These are phyloP conservation scores for Leccinum broughii DNA, from an alignment of 768 basidiomycete genomes.

Conservation along the genomic window DNA sequence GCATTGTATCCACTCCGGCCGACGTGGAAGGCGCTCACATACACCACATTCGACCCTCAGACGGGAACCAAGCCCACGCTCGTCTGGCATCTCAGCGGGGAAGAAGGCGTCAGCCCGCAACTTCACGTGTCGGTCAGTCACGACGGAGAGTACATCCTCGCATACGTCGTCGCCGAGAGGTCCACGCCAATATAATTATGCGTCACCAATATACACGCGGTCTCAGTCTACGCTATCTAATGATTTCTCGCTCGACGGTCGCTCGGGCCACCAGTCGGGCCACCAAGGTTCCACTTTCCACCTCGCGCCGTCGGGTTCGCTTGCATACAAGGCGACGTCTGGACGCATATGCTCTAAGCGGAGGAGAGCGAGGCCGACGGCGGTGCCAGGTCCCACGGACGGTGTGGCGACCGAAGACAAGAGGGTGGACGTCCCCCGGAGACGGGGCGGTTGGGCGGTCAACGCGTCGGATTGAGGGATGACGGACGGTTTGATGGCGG, in stretches of 20 bases:
- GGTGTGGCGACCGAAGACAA: conserved; percentile 51
- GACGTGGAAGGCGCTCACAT: conserved; percentile 77
- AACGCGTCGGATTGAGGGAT: conserved; percentile 31
- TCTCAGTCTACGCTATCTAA: conserved; percentile 23
- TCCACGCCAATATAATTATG: background rate
- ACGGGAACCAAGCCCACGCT: conserved; percentile 46
- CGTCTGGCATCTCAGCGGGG: conserved; percentile 16
- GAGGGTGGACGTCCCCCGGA: conserved; percentile 74
- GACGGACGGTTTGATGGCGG: conserved; percentile 26
- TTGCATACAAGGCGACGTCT: conserved; percentile 22
- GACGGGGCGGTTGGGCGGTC: conserved; percentile 45
- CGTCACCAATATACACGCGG: background rate
- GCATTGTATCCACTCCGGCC: conserved; percentile 70
- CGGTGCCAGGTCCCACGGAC: conserved; percentile 23
- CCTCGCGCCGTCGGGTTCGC: conserved; percentile 17
- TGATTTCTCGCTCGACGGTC: conserved; percentile 15
- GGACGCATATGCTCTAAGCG: conserved; percentile 65
- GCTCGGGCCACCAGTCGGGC: conserved; percentile 64
- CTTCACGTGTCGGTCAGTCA: conserved; percentile 79
- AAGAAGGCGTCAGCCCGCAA: background rate
- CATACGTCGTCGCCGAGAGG: conserved; percentile 63
- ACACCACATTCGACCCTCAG: conserved; percentile 35
- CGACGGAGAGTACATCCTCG: conserved; percentile 75
- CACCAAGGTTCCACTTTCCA: conserved; percentile 62
- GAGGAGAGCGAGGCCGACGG: conserved; percentile 76